Evolutionary conservation across 768 basidiomycete species (phyloP).

Genomic region (Phaffia australis): DNA sequence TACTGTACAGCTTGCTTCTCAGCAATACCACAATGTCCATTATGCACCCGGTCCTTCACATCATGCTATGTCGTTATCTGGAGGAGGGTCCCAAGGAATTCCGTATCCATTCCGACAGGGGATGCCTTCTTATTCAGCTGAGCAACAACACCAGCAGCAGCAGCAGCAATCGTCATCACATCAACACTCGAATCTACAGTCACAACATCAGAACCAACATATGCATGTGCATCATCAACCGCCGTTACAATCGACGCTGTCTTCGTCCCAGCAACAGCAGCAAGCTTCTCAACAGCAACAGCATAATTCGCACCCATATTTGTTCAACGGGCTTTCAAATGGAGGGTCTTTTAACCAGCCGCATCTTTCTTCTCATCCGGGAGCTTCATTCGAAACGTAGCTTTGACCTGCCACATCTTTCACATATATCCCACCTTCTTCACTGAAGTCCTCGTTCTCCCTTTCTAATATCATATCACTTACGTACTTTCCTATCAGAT

Average conservation of each 20-base stretch:
- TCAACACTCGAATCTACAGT: background rate
- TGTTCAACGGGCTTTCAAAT: background rate
- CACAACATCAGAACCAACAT: background rate
- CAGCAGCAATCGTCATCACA: background rate
- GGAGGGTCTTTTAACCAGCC: constrained; percentile 4
- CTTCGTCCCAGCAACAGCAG: constrained; percentile 8
- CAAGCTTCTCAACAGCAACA: constrained; percentile 5
- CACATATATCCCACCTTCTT: constrained; percentile 5
- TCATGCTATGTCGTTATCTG: background rate
- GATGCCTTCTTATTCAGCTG: background rate
- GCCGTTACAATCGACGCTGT: constrained; percentile 2
- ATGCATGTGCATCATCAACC: constrained; percentile 3
- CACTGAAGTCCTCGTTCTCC: background rate
- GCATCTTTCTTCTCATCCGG: background rate
- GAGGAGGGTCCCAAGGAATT: constrained; percentile 7
- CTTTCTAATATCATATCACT: background rate
- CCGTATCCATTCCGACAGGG: constrained; percentile 7
- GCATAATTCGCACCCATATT: constrained; percentile 4
- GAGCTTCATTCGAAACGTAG: constrained; percentile 3
- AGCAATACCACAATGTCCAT: background rate
- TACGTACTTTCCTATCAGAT: background rate
- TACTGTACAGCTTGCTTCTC: background rate
- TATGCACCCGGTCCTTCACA: constrained; percentile 7
- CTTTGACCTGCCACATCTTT: constrained; percentile 7
- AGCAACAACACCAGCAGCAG: background rate